phyloP scores from a whole-genome alignment of 805 yeast species.

The Suhomyces xylopsoci region DNA sequence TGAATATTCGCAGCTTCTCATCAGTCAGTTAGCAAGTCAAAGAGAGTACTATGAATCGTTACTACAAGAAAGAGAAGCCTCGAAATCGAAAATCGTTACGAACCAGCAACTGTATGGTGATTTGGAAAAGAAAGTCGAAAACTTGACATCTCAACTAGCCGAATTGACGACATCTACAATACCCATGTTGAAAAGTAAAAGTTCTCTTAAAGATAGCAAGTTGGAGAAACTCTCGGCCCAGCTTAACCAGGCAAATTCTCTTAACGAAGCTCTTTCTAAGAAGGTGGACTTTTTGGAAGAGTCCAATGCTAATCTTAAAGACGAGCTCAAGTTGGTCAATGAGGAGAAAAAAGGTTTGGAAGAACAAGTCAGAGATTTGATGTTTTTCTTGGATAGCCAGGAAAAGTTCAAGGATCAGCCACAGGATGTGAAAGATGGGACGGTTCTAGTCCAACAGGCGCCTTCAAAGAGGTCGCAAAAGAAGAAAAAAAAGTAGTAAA shows the following conservation, averaged over 20 bases:
- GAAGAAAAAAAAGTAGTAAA: conserved; percentile 14
- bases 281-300: conserved; percentile 35
- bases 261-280: conserved; percentile 38
- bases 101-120: conserved; percentile 14
- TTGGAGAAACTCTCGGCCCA: conserved; percentile 27
- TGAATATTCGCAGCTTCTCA: conserved; percentile 75
- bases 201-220: conserved; percentile 28
- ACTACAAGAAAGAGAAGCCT: conserved; percentile 20
- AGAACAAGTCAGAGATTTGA: conserved; percentile 70
- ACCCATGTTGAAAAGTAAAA: conserved; percentile 33
- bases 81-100: conserved; percentile 20
- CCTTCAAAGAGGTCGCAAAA: conserved; percentile 14
- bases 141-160: conserved; percentile 19
- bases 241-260: conserved; percentile 27
- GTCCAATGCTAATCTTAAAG: conserved; percentile 24
- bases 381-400: conserved; percentile 75
- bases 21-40: conserved; percentile 83
- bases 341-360: conserved; percentile 46
- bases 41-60: conserved; percentile 71
- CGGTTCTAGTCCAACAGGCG: conserved; percentile 44
- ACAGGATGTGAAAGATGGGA: conserved; percentile 72
- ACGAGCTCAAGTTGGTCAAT: conserved; percentile 25
- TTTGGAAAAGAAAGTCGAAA: conserved; percentile 29
- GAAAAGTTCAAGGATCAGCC: conserved; percentile 69
- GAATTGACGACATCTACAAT: conserved; percentile 25